Conservation (phyloP, 1,284 basidiomycete species). For the Schizophyllum amplum region DNA sequence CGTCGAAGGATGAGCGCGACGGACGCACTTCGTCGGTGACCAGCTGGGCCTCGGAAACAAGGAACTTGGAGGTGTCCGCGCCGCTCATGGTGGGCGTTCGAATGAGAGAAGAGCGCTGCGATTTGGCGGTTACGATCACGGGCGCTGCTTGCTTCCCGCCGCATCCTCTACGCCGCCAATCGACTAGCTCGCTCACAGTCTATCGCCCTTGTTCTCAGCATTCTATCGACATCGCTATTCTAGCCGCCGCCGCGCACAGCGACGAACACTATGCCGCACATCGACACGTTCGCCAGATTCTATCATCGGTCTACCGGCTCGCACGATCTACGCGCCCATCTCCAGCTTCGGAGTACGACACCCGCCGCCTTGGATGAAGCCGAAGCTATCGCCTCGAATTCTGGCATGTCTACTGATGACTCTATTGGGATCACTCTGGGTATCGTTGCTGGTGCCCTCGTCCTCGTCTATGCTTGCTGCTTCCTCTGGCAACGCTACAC, state of each 20-base stretch:
- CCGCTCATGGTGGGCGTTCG: background rate
- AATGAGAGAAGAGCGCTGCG: background rate
- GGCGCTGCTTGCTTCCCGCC: background rate
- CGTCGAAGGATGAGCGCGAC: slow-evolving; percentile 4
- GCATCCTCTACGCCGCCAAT: background rate
- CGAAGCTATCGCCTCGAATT: too few relatives aligned
- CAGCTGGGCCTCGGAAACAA: slow-evolving; percentile 67
- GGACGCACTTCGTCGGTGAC: slow-evolving; percentile 50
- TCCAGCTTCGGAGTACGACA: too few relatives aligned
- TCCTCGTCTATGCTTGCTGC: background rate
- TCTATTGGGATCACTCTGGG: background rate
- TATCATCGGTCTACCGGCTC: too few relatives aligned
- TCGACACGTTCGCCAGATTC: background rate
- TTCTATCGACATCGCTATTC: background rate
- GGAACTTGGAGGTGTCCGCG: slow-evolving; percentile 26
- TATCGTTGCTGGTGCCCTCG: background rate
- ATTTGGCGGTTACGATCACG: background rate
- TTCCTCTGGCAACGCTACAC: background rate
- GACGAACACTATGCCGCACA: background rate
- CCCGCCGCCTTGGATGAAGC: too few relatives aligned
- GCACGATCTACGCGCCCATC: too few relatives aligned
- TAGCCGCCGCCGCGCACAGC: too few relatives aligned
- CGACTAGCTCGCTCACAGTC: background rate
- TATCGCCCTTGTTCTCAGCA: background rate
- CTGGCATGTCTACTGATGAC: background rate